These are phyloP conservation scores for Diaporthe amygdali DNA, from an alignment of 2,329 filamentous ascomycete species.

Conservation along the genomic window DNA sequence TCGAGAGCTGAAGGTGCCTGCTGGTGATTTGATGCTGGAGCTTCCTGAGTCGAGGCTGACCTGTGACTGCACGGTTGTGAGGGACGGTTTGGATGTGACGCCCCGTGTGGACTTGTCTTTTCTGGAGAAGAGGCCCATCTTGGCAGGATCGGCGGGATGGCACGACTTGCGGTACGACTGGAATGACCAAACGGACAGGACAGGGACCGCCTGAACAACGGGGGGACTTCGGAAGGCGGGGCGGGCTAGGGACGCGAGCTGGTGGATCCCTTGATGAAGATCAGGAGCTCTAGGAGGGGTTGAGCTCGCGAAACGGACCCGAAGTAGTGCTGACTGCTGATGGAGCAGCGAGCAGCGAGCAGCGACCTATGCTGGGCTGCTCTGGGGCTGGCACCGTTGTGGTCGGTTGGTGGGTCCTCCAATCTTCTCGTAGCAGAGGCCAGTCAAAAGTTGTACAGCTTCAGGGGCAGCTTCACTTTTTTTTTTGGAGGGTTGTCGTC, in stretches of 20 bases:
- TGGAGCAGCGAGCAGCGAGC: not conserved
- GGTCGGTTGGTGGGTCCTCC: not conserved
- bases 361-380: conserved; percentile 4
- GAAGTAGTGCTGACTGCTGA: conserved; percentile 1
- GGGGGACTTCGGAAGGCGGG: conserved; percentile 20
- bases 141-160: conserved; percentile 25
- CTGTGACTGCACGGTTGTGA: conserved; percentile 52
- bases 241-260: conserved; percentile 9
- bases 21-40: conserved; percentile 52
- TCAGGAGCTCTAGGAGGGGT: conserved; percentile 13
- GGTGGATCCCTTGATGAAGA: conserved; percentile 10
- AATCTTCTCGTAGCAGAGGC: not conserved
- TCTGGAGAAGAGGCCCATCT: conserved; percentile 63
- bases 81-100: conserved; percentile 39
- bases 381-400: not conserved
- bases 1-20: conserved; percentile 39
- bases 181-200: not conserved
- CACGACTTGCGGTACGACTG: not conserved
- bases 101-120: conserved; percentile 55
- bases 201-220: not conserved
- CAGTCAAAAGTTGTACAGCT: not conserved
- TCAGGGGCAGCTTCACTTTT: not conserved
- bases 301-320: conserved; percentile 2
- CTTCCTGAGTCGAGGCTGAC: conserved; percentile 57
- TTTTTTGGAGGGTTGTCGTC: not conserved